These are phyloP conservation scores for Solanum tarapatanum DNA, from an alignment of 257 asterid genomes.

Conservation along the genomic window DNA sequence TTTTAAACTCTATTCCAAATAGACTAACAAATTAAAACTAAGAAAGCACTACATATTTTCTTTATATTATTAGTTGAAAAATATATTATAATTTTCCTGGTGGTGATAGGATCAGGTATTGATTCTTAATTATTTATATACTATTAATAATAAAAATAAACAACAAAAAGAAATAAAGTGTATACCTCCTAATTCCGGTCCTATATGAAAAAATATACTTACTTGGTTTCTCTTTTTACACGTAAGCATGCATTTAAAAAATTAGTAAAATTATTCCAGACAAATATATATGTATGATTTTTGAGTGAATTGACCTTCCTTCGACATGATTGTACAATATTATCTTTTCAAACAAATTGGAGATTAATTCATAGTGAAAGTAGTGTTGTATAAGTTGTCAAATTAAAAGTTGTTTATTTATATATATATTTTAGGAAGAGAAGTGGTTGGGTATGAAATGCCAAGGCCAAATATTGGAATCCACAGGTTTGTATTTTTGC, in stretches of 20 bases:
- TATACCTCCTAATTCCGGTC: not conserved
- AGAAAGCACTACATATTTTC: not conserved
- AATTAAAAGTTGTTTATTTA: not conserved
- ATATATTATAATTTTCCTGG: not conserved
- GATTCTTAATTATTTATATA: not conserved
- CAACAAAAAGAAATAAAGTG: not conserved
- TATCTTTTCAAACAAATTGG: not conserved
- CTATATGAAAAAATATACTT: not conserved
- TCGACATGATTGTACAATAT: not conserved
- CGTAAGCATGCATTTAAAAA: not conserved
- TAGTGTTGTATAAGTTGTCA: not conserved
- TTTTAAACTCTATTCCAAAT: not conserved
- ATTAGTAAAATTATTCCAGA: not conserved
- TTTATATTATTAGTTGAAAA: not conserved
- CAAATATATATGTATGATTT: too few relatives aligned
- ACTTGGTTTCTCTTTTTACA: not conserved
- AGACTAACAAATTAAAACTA: not conserved
- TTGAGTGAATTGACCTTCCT: too few relatives aligned
- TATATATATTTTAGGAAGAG: conserved; percentile 40
- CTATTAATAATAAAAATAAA: too few relatives aligned
- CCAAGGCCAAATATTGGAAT: conserved; percentile 85
- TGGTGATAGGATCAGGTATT: not conserved
- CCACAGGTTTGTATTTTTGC: conserved; percentile 60
- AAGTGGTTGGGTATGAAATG: conserved; percentile 59
- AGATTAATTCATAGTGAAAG: too few relatives aligned